Base-by-base conservation (phyloP, 495 filamentous ascomycete species). In the Penicillium turbatum region DNA sequence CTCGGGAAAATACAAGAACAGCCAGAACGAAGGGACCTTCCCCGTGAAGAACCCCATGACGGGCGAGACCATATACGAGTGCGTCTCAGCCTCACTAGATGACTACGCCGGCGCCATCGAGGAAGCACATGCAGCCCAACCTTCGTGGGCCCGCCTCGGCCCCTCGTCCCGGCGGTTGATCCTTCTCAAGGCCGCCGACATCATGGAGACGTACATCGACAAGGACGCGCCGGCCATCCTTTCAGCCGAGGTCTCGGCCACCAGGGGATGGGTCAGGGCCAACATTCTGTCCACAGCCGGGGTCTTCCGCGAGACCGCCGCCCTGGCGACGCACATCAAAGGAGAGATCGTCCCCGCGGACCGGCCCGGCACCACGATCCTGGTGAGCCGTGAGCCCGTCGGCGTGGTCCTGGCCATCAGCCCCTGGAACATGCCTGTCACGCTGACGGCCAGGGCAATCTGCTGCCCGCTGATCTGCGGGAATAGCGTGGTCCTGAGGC, bases 331-430 rank as follows among this genome's bases (percentile, higher is more conserved):
- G n/a, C n/a, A n/a, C n/a, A n/a, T n/a, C n/a, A n/a, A n/a, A n/a
- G n/a, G n/a, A n/a, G n/a, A n/a, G n/a, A n/a, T n/a, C n/a, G n/a
- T n/a, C n/a, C n/a, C n/a, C n/a, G n/a, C n/a, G n/a, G n/a, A n/a
- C n/a, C 66, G 82, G 17, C 71, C 80, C n/a, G 79, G 79, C 6
- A 74, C 73, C 35, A 75, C 77, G n/a, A 86, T 86, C 0, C 75
- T 95, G 61, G 71, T 95, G n/a, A 70, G 83, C 43, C 87, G 85
- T 60, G 86, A 95, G 66, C 90, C 90, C 5, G 90, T 83, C 58
- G 90, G 90, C 16, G 89, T 93, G 24, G 71, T 92, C 2, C 73
- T 96, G 12, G 83, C 80, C 27, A 89, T 95, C 65, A 88, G 87
- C 10, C 88, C 90, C 19, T 95, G 90, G 87, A 87, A 74, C 48